Evolutionary conservation across 805 yeast species (phyloP).

Genomic region (Lipomyces orientalis): DNA sequence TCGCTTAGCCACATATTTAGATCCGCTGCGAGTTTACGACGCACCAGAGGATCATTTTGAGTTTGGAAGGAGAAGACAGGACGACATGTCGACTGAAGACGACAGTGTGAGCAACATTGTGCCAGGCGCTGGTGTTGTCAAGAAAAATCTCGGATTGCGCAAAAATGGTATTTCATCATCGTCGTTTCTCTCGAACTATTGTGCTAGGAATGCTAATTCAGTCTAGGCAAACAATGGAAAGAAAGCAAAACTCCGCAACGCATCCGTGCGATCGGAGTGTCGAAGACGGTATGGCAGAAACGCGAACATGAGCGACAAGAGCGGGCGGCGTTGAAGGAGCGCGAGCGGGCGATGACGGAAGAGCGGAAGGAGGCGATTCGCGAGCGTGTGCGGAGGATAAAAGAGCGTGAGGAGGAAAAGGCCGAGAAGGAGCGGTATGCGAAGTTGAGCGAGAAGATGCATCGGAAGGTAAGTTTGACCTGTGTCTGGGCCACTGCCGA

Average conservation of each 20-base stretch:
- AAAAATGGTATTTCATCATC: constrained; percentile 13
- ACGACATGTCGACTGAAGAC: constrained; percentile 2
- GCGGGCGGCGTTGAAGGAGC: constrained; percentile 69
- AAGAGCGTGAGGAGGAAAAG: constrained; percentile 53
- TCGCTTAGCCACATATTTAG: too few relatives aligned
- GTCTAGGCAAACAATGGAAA: constrained; percentile 48
- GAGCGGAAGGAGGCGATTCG: constrained; percentile 63
- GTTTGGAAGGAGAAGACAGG: neutral
- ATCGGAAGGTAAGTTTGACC: constrained; percentile 63
- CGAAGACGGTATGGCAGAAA: constrained; percentile 63
- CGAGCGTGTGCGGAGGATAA: constrained; percentile 69
- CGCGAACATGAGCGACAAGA: constrained; percentile 70
- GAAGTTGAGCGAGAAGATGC: constrained; percentile 82
- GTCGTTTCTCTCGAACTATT: too few relatives aligned
- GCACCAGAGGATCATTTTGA: neutral
- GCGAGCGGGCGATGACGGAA: constrained; percentile 72
- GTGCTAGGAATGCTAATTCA: neutral
- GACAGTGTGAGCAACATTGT: too few relatives aligned
- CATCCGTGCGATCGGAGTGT: constrained; percentile 54
- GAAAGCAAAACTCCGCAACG: constrained; percentile 46
- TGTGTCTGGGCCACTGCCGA: neutral
- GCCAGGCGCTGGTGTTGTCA: neutral
- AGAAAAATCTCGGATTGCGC: constrained; percentile 18
- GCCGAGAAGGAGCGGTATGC: constrained; percentile 91
- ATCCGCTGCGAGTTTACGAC: too few relatives aligned